Base-by-base conservation (phyloP, 148 eudicot species). In the Amaranthus palmeri region DNA sequence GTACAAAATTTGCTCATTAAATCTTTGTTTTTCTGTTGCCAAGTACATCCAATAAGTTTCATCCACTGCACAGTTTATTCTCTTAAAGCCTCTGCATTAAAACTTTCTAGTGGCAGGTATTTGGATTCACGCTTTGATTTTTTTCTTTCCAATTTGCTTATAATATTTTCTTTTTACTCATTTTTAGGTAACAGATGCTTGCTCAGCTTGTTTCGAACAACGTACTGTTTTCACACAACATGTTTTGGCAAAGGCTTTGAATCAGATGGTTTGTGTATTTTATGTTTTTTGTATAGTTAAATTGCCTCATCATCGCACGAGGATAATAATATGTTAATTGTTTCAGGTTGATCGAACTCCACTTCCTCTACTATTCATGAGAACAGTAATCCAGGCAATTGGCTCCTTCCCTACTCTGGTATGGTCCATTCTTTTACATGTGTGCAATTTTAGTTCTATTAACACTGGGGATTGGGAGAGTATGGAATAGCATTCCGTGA, bases 181-280 rank as follows among this genome's bases (percentile, higher is more conserved):
- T 68, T 82, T 78, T 61, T 92, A 95, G 98, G 86, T 95, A 61
- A 95, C 85, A 42, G 98, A 95, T 80, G 92, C 89, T 81, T 95
- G 97, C 79, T 85, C 98, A 65, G 97, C 97, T 71, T 95, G 98
- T 80, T 95, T 95, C 85, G 98, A 95, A 87, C 98, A 95, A 76
- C 97, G 97, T 40, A 95, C 97, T 48, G 98, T 95, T 70, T 95
- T 95, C 79, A 95, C 98, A 15, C 95, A 91, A 77, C 90, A 91
- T 75, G 98, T 91, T 53, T 76, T 95, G 78, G 85, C 85, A 44
- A 95, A 89, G 81, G 98, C 98, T 74, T 83, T 95, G 74, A 88
- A 83, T 74, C 89, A 95, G 70, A 95, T 95, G 98, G 98, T 91
- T 77, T 55, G 82, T 76, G 13, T 52, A 40, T 57, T 11, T 18